These are phyloP conservation scores for Kurtzmaniella quercitrusa DNA, from an alignment of 1,139 yeast species.

Conservation along the genomic window DNA sequence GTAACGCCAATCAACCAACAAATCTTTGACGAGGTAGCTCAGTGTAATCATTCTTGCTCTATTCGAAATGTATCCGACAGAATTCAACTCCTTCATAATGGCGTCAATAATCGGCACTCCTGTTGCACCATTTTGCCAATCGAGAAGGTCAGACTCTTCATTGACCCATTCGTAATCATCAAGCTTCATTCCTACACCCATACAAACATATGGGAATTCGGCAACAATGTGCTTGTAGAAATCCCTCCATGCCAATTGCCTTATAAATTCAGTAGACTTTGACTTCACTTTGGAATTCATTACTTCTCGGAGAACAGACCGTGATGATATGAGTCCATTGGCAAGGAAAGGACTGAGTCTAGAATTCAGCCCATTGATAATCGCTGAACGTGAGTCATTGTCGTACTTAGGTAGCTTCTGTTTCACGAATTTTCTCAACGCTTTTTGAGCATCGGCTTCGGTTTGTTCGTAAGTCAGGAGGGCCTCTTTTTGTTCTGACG, in stretches of 20 bases:
- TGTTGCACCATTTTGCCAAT: slow-evolving; percentile 51
- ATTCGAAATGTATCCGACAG: slow-evolving; percentile 52
- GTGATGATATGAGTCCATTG: slow-evolving; percentile 42
- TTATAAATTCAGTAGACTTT: slow-evolving; percentile 37
- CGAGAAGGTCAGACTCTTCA: slow-evolving; percentile 30
- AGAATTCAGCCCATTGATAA: slow-evolving; percentile 26
- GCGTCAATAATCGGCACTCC: slow-evolving; percentile 59
- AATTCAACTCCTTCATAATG: slow-evolving; percentile 46
- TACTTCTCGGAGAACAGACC: slow-evolving; percentile 29
- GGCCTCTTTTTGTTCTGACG: slow-evolving; percentile 5
- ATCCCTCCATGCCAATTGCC: slow-evolving; percentile 58
- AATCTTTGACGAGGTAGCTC: slow-evolving; percentile 47
- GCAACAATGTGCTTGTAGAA: slow-evolving; percentile 47
- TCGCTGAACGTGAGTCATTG: slow-evolving; percentile 14
- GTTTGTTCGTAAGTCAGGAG: slow-evolving; percentile 17
- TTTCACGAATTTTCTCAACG: slow-evolving; percentile 22
- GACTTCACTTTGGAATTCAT: slow-evolving; percentile 18
- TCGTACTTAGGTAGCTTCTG: neutral
- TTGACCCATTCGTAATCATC: slow-evolving; percentile 42
- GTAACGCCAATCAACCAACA: slow-evolving; percentile 51
- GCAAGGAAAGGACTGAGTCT: slow-evolving; percentile 43
- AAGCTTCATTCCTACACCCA: slow-evolving; percentile 47
- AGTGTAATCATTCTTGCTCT: slow-evolving; percentile 53
- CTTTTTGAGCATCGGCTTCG: slow-evolving; percentile 37
- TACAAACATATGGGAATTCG: slow-evolving; percentile 48